Evolutionary conservation across 768 basidiomycete genomes (phyloP), one percentile per base, ranked within the genome.

Genomic region (Tylopilus vinaceipallidus): DNA sequence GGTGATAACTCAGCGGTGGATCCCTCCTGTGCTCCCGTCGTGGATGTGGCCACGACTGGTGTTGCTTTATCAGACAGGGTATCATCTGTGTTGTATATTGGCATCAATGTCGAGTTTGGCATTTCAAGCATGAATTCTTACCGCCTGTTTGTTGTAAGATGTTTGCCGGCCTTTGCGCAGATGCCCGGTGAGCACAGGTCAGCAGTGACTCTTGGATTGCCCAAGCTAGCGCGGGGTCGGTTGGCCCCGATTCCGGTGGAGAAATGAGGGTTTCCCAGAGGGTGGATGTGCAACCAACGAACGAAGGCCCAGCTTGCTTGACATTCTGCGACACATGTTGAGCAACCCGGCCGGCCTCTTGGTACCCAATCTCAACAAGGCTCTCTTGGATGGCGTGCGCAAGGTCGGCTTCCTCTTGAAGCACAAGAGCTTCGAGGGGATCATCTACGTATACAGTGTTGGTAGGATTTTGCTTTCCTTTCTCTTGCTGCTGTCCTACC

Each of bases 311-410:
- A 13, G 6, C 47, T 41, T 49, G 54, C 12, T 47, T 41, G 34
- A 52, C 32, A 29, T 42, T 50, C 8, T 54, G 45, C 13, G 49
- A 52, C 1, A 49, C 48, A 9, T 27, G 36, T n/a, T 22, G 47
- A 29, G 55, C 49, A 29, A 55, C 20, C n/a, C 43, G 42, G 33
- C 13, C 22, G 26, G 27, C 49, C 22, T 51, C 46, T 6, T 44
- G 47, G 17, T 55, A 49, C 19, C 34, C 38, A 22, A 53, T 37
- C 39, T 71, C 68, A 24, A 49, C 44, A 33, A 81, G 59, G 47
- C 79, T 82, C 30, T 75, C 71, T 58, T 71, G 70, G 19, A 83
- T 73, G 10, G 79, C 79, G 33, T 57, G 65, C 14, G 73, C 71
- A 17, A 82, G 53, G 16, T 79, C 75, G 8, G 61, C 52, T 16